Conservation (phyloP, 2,329 filamentous ascomycete genomes). For the Cladosporium velox region DNA sequence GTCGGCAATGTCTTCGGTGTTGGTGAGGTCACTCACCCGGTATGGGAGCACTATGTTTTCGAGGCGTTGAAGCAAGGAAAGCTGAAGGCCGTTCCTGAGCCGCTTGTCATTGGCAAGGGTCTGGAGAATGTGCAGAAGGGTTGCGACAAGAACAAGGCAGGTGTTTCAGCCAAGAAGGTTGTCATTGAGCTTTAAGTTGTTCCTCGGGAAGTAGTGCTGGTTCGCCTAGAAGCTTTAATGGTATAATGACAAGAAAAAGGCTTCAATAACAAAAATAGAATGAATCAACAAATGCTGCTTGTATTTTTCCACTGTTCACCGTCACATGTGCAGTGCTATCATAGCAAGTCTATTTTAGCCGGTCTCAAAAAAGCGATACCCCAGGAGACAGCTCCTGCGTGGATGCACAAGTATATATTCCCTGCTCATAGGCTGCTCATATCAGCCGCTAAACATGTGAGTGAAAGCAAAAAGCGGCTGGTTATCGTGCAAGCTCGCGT, state of each 20-base stretch:
- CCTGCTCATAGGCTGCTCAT: neutral
- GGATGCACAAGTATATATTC: neutral
- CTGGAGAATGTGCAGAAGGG: slow-evolving; percentile 37
- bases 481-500: neutral
- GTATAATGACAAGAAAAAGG: neutral
- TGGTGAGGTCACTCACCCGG: slow-evolving; percentile 27
- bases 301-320: neutral
- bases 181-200: slow-evolving; percentile 33
- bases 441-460: neutral
- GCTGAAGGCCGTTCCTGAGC: slow-evolving; percentile 39
- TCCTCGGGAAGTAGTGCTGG: neutral
- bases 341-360: no score
- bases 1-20: slow-evolving; percentile 33
- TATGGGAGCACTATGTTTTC: slow-evolving; percentile 34
- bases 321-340: no score
- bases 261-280: neutral
- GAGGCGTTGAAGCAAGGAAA: slow-evolving; percentile 39
- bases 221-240: neutral
- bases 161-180: slow-evolving; percentile 39
- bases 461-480: neutral
- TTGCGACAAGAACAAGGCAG: slow-evolving; percentile 35
- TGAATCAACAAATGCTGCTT: neutral
- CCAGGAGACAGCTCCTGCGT: neutral
- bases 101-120: slow-evolving; percentile 43
- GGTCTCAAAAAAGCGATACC: no score